phyloP scores from a whole-genome alignment of 352 stramenopile species.

The Globisporangium middletonii region DNA sequence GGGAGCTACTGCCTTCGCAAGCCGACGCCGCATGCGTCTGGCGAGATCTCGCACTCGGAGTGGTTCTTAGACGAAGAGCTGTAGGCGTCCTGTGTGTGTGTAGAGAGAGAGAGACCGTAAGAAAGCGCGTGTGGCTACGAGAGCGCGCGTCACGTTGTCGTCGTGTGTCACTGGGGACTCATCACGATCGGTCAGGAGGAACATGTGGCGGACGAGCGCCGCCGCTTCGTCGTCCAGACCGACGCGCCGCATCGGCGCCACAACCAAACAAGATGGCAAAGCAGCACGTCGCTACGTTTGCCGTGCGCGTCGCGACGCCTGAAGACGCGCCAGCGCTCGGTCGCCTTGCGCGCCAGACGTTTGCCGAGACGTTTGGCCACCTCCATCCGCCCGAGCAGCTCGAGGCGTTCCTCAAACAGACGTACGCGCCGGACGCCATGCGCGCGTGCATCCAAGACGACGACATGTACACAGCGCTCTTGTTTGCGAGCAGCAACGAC shows the following conservation, averaged over 20 bases:
- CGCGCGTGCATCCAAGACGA: not conserved
- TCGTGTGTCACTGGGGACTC: too few species aligned
- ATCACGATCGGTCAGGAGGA: too few species aligned
- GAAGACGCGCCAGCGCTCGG: slow-evolving; percentile 16
- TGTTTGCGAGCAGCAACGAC: slow-evolving; percentile 1
- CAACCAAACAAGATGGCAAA: not conserved
- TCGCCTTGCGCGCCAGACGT: slow-evolving; percentile 22
- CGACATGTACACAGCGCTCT: slow-evolving; percentile 24
- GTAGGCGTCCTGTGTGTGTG: not conserved
- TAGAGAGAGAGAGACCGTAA: too few species aligned
- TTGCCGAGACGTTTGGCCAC: slow-evolving; percentile 24
- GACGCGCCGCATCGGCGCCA: too few species aligned
- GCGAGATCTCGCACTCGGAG: slow-evolving; percentile 36
- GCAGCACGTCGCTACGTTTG: not conserved
- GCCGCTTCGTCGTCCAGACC: too few species aligned
- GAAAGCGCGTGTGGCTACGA: too few species aligned
- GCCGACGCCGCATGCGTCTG: slow-evolving; percentile 28
- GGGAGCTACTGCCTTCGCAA: slow-evolving; percentile 13
- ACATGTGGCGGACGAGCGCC: too few species aligned
- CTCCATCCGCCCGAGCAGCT: slow-evolving; percentile 20
- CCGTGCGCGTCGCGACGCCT: slow-evolving; percentile 14
- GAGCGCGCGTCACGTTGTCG: too few species aligned
- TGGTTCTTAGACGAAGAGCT: slow-evolving; percentile 32
- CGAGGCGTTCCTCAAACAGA: slow-evolving; percentile 8
- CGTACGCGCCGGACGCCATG: slow-evolving; percentile 17